Percentiles rank a stretch among this genome's conserved stretches.
Conservation (phyloP, 2,329 filamentous ascomycete species). For the Hypoxylon sp. region DNA sequence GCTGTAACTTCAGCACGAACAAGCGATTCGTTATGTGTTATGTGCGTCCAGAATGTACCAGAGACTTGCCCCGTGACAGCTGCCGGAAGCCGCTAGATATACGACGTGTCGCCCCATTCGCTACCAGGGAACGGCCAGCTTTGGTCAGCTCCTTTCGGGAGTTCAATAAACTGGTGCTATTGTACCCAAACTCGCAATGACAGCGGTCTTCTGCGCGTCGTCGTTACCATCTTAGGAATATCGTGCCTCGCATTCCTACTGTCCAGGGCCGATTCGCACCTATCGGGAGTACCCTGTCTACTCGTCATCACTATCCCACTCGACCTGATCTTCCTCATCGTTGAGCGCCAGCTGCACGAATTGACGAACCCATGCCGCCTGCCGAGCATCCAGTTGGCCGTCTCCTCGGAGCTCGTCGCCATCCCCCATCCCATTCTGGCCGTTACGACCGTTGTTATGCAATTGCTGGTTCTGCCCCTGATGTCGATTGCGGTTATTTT, state of each 20-base stretch:
- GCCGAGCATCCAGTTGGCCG: conserved; percentile 57
- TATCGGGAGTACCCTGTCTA: conserved; percentile 35
- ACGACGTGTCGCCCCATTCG: conserved; percentile 41
- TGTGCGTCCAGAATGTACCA: conserved; percentile 5
- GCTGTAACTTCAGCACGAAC: conserved; percentile 36
- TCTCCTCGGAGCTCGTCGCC: conserved; percentile 39
- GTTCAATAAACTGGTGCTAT: conserved; percentile 42
- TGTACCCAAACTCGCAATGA: conserved; percentile 33
- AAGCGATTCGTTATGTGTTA: conserved; percentile 37
- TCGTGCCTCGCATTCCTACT: conserved; percentile 38
- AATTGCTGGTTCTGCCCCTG: conserved; percentile 44
- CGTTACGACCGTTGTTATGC: conserved; percentile 41
- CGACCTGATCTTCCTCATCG: conserved; percentile 62
- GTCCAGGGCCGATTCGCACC: conserved; percentile 32
- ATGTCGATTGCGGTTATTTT: conserved; percentile 47
- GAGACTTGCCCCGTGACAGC: conserved; percentile 43
- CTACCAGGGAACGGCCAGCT: conserved; percentile 36
- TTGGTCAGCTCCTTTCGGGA: conserved; percentile 42
- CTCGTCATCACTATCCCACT: conserved; percentile 58
- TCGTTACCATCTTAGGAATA: conserved; percentile 44
- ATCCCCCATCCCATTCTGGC: conserved; percentile 40
- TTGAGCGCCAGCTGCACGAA: conserved; percentile 67
- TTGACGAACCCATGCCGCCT: conserved; percentile 65
- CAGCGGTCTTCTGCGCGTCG: conserved; percentile 29
- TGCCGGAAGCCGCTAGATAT: conserved; percentile 45